Conservation (phyloP, 2,329 filamentous ascomycete species). For the Nemania serpens region DNA sequence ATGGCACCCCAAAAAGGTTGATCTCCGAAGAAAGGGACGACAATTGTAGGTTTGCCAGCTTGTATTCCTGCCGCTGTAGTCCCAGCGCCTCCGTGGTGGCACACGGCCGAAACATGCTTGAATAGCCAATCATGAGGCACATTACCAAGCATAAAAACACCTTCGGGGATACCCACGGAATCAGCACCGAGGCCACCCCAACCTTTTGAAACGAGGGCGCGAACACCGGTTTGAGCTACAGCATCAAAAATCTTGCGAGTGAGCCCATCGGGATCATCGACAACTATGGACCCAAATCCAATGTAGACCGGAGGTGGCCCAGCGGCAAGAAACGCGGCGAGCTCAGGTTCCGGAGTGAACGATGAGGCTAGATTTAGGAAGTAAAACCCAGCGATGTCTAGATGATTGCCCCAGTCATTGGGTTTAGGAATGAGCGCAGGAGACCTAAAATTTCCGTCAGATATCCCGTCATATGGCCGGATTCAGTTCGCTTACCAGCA, state of each 20-base stretch:
- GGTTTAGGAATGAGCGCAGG: slow-evolving; percentile 56
- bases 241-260: slow-evolving; percentile 54
- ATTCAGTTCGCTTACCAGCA: slow-evolving; percentile 65
- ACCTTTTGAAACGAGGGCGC: slow-evolving; percentile 82
- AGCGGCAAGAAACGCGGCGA: slow-evolving; percentile 48
- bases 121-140: slow-evolving; percentile 91
- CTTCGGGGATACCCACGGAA: slow-evolving; percentile 69
- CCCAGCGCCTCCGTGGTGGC: slow-evolving; percentile 86
- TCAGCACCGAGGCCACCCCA: slow-evolving; percentile 86
- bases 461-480: background rate
- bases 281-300: slow-evolving; percentile 61
- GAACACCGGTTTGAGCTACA: slow-evolving; percentile 54
- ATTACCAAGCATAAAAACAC: slow-evolving; percentile 83
- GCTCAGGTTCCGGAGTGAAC: slow-evolving; percentile 41
- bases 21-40: slow-evolving; percentile 87
- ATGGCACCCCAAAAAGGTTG: slow-evolving; percentile 85
- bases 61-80: slow-evolving; percentile 88
- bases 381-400: slow-evolving; percentile 59
- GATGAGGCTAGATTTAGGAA: slow-evolving; percentile 52
- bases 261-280: slow-evolving; percentile 53
- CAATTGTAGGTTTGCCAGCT: slow-evolving; percentile 76
- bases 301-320: slow-evolving; percentile 59
- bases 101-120: slow-evolving; percentile 76
- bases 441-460: slow-evolving; percentile 35
- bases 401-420: slow-evolving; percentile 58